phyloP scores from a whole-genome alignment of 2,329 filamentous ascomycete species.

The Penicillium psychrosexuale region DNA sequence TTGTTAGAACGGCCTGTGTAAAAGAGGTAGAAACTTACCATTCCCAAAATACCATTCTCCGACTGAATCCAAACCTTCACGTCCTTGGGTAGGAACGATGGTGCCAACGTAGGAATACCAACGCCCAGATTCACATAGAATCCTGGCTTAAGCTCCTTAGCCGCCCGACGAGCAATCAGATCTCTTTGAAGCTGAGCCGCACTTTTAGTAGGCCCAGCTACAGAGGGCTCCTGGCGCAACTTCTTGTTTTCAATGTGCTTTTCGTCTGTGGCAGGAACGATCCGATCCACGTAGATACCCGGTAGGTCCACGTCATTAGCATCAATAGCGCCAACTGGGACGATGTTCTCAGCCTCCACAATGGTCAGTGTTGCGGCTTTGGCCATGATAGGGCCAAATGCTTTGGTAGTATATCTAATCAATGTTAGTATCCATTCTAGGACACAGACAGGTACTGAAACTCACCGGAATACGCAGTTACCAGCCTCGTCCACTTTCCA shows the following conservation, averaged over 20 bases:
- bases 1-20: background rate
- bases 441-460: background rate
- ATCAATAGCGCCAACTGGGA: slow-evolving; percentile 68
- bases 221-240: slow-evolving; percentile 46
- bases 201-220: slow-evolving; percentile 35
- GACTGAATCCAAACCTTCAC: slow-evolving; percentile 79
- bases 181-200: slow-evolving; percentile 40
- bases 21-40: slow-evolving; percentile 42
- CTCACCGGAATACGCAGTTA: slow-evolving; percentile 72
- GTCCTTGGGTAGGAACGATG: slow-evolving; percentile 66
- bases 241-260: slow-evolving; percentile 72
- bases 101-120: slow-evolving; percentile 75
- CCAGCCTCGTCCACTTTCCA: slow-evolving; percentile 73
- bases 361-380: slow-evolving; percentile 76
- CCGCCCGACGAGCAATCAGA: slow-evolving; percentile 71
- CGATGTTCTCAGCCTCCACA: slow-evolving; percentile 81
- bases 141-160: slow-evolving; percentile 70
- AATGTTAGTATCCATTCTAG: background rate
- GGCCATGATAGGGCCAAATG: slow-evolving; percentile 73
- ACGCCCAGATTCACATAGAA: slow-evolving; percentile 38
- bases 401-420: slow-evolving; percentile 64
- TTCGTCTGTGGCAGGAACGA: slow-evolving; percentile 67
- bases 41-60: slow-evolving; percentile 81
- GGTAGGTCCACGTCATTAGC: slow-evolving; percentile 74
- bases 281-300: slow-evolving; percentile 77